Conservation (phyloP, 1,284 basidiomycete genomes). For the Cutaneotrichosporon spelunceum region DNA sequence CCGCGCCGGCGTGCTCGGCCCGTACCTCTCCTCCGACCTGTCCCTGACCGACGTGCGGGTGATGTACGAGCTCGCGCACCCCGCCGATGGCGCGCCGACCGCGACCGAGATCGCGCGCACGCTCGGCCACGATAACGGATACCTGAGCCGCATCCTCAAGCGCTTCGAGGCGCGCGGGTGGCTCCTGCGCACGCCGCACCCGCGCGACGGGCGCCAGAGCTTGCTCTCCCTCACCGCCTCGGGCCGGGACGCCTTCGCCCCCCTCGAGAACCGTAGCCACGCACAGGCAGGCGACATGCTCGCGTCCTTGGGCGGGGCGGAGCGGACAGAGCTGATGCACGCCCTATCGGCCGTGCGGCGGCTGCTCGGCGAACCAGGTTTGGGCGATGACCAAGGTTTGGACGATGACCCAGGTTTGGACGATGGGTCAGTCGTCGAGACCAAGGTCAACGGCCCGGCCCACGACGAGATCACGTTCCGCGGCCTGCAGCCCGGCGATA, state of each 20-base stretch:
- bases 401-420: not conserved
- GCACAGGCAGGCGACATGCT: constrained; percentile 8
- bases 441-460: too few relatives aligned
- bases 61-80: constrained; percentile 20
- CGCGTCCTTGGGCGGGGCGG: not conserved
- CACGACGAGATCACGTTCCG: constrained; percentile 10
- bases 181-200: constrained; percentile 9
- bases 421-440: not conserved
- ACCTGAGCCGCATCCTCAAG: constrained; percentile 23
- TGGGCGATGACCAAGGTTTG: not conserved
- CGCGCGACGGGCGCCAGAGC: constrained; percentile 17
- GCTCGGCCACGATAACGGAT: constrained; percentile 18
- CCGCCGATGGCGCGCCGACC: not conserved
- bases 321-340: constrained; percentile 5
- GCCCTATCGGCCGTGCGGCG: constrained; percentile 14
- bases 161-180: constrained; percentile 19
- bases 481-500: constrained; percentile 15
- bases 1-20: constrained; percentile 15
- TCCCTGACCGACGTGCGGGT: constrained; percentile 21
- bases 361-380: not conserved
- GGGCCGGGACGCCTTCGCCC: constrained; percentile 9
- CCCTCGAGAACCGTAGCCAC: constrained; percentile 10
- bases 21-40: constrained; percentile 13
- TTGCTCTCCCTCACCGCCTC: constrained; percentile 5
- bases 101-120: constrained; percentile 16